phyloP scores from a whole-genome alignment of 2,329 filamentous ascomycete genomes.

The Zymoseptoria tritici region DNA sequence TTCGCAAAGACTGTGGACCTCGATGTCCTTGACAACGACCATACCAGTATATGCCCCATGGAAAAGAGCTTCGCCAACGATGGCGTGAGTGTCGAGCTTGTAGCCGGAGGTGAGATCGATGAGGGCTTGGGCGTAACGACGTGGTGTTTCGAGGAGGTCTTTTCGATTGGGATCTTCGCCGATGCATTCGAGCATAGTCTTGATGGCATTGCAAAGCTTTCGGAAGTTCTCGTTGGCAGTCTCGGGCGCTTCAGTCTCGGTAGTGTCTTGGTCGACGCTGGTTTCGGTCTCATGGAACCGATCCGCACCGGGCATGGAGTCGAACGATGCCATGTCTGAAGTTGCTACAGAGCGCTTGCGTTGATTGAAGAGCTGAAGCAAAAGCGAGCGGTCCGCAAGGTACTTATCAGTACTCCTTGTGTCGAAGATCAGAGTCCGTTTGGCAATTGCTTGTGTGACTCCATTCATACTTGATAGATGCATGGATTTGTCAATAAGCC shows the following conservation, averaged over 20 bases:
- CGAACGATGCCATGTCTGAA: neutral
- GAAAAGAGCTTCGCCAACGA: slow-evolving; percentile 86
- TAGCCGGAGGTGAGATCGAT: slow-evolving; percentile 90
- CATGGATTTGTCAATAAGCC: no score
- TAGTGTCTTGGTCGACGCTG: slow-evolving; percentile 27
- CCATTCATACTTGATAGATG: neutral
- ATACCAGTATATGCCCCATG: slow-evolving; percentile 89
- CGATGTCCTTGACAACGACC: slow-evolving; percentile 92
- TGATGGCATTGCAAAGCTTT: slow-evolving; percentile 50
- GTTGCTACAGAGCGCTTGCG: neutral
- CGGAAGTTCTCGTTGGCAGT: slow-evolving; percentile 27
- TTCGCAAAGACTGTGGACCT: slow-evolving; percentile 85
- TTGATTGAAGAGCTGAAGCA: neutral
- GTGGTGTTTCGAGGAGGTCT: slow-evolving; percentile 55
- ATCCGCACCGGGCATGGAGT: neutral
- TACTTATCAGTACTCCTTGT: neutral
- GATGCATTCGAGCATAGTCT: slow-evolving; percentile 53
- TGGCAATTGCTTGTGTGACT: neutral
- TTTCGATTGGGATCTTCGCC: slow-evolving; percentile 55
- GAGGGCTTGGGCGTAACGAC: slow-evolving; percentile 83
- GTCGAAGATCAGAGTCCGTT: neutral
- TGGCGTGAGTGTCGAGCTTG: slow-evolving; percentile 76
- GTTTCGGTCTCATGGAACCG: slow-evolving; percentile 19
- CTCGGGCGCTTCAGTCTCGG: no score
- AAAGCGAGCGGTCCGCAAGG: neutral